phyloP scores from a whole-genome alignment of 2,329 filamentous ascomycete genomes.

The Penicillium thymicola region DNA sequence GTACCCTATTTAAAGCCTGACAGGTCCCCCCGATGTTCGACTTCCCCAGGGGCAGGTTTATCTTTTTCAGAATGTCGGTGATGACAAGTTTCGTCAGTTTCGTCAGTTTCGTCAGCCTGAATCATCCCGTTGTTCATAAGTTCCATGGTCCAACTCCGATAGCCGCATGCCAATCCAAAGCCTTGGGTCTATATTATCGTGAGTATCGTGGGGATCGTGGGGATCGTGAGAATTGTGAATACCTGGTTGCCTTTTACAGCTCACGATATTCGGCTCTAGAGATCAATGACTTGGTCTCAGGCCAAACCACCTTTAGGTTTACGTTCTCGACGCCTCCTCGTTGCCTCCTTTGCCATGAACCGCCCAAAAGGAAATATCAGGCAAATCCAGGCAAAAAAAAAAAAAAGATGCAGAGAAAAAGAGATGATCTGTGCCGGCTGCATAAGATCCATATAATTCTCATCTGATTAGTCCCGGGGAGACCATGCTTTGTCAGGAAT shows the following conservation, averaged over 20 bases:
- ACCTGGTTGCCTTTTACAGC: neutral
- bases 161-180: conserved; percentile 19
- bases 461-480: conserved; percentile 20
- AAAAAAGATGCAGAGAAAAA: neutral
- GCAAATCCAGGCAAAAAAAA: neutral
- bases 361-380: neutral
- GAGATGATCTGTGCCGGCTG: conserved; percentile 2
- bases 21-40: neutral
- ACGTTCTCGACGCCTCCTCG: neutral
- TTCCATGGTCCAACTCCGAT: conserved; percentile 24
- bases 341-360: conserved; percentile 14
- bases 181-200: conserved; percentile 16
- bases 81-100: conserved; percentile 32
- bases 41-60: conserved; percentile 5
- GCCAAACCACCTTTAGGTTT: neutral
- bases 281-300: neutral
- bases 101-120: conserved; percentile 30
- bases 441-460: conserved; percentile 4
- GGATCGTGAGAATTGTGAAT: neutral
- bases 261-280: conserved; percentile 1
- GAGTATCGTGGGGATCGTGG: neutral
- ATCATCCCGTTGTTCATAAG: conserved; percentile 20
- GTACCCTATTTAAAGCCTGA: conserved; percentile 17
- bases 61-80: conserved; percentile 21
- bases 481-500: conserved; percentile 28